phyloP scores from a whole-genome alignment of 495 filamentous ascomycete genomes.

The Tuber microsphaerosporum region DNA sequence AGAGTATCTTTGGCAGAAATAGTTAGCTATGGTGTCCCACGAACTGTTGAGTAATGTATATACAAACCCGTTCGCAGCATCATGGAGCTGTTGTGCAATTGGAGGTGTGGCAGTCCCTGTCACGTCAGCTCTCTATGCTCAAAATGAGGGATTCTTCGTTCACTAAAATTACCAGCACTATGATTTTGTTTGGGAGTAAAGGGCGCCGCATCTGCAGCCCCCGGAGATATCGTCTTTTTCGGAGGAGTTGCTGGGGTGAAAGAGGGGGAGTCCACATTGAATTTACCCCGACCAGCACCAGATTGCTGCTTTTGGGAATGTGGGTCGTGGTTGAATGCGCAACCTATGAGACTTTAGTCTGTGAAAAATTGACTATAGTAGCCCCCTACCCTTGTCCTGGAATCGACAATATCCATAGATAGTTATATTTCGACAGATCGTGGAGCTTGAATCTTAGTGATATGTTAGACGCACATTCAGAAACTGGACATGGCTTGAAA shows the following conservation, averaged over 20 bases:
- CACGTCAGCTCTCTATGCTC: conserved; percentile 34
- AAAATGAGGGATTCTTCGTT: conserved; percentile 20
- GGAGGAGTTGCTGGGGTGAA: conserved; percentile 68
- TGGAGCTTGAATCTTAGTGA: conserved; percentile 58
- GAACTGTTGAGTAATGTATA: neutral
- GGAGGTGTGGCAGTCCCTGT: conserved; percentile 44
- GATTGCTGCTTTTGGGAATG: conserved; percentile 51
- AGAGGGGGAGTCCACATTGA: conserved; percentile 93
- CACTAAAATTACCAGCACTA: conserved; percentile 35
- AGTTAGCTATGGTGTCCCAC: conserved; percentile 12
- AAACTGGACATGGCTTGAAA: conserved; percentile 4
- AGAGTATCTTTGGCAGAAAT: conserved; percentile 22
- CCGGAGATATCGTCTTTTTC: conserved; percentile 65
- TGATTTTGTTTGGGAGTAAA: conserved; percentile 60
- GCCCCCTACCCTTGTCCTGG: conserved; percentile 61
- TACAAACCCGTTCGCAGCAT: conserved; percentile 36
- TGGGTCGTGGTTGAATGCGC: conserved; percentile 83
- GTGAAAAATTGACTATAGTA: conserved; percentile 24
- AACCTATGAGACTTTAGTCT: conserved; percentile 49
- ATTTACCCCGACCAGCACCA: conserved; percentile 58
- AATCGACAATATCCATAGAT: conserved; percentile 93
- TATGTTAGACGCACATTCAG: conserved; percentile 22
- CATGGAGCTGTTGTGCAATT: conserved; percentile 34
- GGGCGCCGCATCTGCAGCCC: conserved; percentile 79
- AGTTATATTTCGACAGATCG: conserved; percentile 82